phyloP scores from a whole-genome alignment of 768 basidiomycete species.

The Strobilomyces confusus region DNA sequence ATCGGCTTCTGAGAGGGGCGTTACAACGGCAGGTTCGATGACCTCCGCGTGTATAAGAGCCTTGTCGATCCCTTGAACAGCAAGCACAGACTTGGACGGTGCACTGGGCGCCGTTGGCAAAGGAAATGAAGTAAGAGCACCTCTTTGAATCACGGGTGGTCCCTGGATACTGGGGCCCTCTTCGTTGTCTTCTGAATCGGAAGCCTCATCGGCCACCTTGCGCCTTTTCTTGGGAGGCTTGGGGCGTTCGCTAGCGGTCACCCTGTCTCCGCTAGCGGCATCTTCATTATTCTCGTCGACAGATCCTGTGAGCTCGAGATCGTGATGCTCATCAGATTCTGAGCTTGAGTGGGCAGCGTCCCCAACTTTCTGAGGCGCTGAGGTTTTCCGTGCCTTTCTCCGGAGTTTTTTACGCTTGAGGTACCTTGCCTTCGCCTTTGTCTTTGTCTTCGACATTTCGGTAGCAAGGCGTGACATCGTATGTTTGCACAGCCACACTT shows the following conservation, averaged over 20 bases:
- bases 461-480: background rate
- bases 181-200: constrained; percentile 16
- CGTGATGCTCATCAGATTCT: constrained; percentile 17
- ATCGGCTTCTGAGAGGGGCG: constrained; percentile 39
- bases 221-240: constrained; percentile 43
- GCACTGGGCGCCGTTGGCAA: constrained; percentile 60
- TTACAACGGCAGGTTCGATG: constrained; percentile 50
- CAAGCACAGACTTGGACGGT: constrained; percentile 67
- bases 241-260: constrained; percentile 2
- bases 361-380: constrained; percentile 25
- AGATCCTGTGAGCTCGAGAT: constrained; percentile 14
- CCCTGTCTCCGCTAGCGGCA: constrained; percentile 7
- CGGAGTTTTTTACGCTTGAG: constrained; percentile 68
- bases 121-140: constrained; percentile 65
- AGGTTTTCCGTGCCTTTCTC: constrained; percentile 46
- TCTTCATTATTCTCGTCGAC: constrained; percentile 17
- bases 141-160: constrained; percentile 17
- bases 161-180: background rate
- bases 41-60: constrained; percentile 67
- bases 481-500: background rate
- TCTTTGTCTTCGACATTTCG: constrained; percentile 44
- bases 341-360: constrained; percentile 14
- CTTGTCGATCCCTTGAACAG: constrained; percentile 74
- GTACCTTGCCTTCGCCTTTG: constrained; percentile 70
- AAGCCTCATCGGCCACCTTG: constrained; percentile 30